phyloP scores from a whole-genome alignment of 768 basidiomycete species.

The Pulveroboletus ravenelii region DNA sequence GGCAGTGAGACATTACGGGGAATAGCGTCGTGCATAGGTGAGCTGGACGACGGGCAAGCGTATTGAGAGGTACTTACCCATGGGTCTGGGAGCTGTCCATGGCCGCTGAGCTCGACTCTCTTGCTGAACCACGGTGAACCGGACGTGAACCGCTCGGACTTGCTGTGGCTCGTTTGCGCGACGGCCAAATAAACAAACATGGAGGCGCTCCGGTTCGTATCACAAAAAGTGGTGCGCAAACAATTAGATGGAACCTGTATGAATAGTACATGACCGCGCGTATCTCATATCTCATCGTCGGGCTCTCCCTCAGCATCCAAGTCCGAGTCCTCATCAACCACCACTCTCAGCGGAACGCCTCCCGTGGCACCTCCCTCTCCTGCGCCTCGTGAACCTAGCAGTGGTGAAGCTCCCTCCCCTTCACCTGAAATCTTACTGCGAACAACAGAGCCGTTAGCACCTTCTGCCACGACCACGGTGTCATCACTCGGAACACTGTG shows the following conservation, averaged over 20 bases:
- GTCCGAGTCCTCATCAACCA: slow-evolving; percentile 30
- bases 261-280: slow-evolving; percentile 23
- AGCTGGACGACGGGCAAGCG: not conserved
- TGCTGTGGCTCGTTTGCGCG: slow-evolving; percentile 32
- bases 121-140: slow-evolving; percentile 35
- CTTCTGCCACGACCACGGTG: slow-evolving; percentile 42
- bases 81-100: slow-evolving; percentile 34
- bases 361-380: slow-evolving; percentile 3
- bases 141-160: slow-evolving; percentile 31
- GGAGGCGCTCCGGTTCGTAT: slow-evolving; percentile 22
- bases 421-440: slow-evolving; percentile 25
- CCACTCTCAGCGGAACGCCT: not conserved
- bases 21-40: not conserved
- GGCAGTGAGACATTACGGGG: slow-evolving; percentile 11
- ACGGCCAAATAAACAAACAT: slow-evolving; percentile 22
- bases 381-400: slow-evolving; percentile 5
- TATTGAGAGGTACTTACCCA: slow-evolving; percentile 28
- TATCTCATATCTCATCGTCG: slow-evolving; percentile 45
- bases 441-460: slow-evolving; percentile 23
- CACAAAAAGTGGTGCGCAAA: slow-evolving; percentile 3
- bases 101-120: slow-evolving; percentile 12
- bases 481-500: slow-evolving; percentile 59
- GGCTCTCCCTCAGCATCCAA: slow-evolving; percentile 41
- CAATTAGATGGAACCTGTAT: slow-evolving; percentile 22
- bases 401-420: slow-evolving; percentile 8